Conservation (phyloP, 768 basidiomycete species). For the Rhodotorula toruloides region DNA sequence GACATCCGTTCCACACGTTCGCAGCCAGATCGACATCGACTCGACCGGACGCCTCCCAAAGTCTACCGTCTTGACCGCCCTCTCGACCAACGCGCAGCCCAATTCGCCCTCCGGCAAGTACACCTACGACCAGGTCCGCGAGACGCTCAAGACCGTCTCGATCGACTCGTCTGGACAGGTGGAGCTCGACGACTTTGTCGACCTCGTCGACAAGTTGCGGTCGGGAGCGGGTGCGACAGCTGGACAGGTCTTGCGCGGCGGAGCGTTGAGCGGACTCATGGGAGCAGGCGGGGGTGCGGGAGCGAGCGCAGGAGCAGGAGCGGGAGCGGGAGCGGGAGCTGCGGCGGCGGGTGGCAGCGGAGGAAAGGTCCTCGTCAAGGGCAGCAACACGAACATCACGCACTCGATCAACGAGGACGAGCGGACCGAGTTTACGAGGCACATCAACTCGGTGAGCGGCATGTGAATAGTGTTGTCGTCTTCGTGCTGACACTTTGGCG, state of each 20-base stretch:
- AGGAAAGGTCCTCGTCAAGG: constrained; percentile 89
- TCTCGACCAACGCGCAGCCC: constrained; percentile 55
- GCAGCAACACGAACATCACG: constrained; percentile 88
- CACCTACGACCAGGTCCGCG: constrained; percentile 75
- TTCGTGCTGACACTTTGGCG: background rate
- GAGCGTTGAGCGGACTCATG: constrained; percentile 35
- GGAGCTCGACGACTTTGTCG: constrained; percentile 97
- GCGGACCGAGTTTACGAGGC: constrained; percentile 89
- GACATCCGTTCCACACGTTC: constrained; percentile 1
- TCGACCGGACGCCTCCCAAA: constrained; percentile 79
- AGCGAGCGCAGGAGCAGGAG: background rate
- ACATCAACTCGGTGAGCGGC: constrained; percentile 79
- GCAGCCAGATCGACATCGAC: constrained; percentile 68
- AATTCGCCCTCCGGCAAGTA: constrained; percentile 55
- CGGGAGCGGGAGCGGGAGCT: constrained; percentile 46
- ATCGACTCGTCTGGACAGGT: constrained; percentile 86
- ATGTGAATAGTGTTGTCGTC: background rate
- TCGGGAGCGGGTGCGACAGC: constrained; percentile 31
- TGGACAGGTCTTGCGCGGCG: constrained; percentile 36
- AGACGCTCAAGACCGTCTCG: constrained; percentile 80
- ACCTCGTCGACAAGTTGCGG: constrained; percentile 77
- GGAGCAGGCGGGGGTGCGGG: background rate
- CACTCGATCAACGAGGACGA: constrained; percentile 99
- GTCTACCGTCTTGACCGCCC: constrained; percentile 66
- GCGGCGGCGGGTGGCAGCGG: constrained; percentile 56